Conservation (phyloP, 208 protist genomes). For the Balamuthia mandrillaris region DNA sequence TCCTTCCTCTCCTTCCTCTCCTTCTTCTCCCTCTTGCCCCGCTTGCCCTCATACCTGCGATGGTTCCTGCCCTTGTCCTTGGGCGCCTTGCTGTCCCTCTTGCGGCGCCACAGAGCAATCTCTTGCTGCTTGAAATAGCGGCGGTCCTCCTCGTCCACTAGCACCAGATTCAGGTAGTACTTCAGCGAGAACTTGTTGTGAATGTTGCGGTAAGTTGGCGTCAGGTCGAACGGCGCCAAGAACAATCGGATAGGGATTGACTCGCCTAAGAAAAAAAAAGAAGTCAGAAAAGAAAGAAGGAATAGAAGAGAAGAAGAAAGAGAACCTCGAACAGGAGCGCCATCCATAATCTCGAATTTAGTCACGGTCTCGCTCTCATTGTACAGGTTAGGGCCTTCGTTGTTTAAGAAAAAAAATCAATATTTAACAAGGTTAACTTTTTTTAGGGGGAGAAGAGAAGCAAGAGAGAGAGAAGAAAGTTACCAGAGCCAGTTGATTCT, state of each 20-base stretch:
- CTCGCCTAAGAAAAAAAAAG: conserved; percentile 65
- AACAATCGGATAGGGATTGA: conserved; percentile 84
- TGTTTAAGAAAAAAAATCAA: not conserved
- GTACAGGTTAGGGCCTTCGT: conserved; percentile 69
- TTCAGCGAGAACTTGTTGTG: conserved; percentile 81
- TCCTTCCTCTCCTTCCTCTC: not conserved
- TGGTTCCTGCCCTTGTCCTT: not conserved
- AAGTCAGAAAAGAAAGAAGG: not conserved
- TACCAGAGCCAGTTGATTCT: conserved; percentile 73
- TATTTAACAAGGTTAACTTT: not conserved
- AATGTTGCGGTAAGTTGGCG: conserved; percentile 82
- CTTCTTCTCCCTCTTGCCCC: not conserved
- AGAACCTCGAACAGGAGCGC: conserved; percentile 78
- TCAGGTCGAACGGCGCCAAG: conserved; percentile 79
- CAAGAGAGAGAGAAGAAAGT: not conserved
- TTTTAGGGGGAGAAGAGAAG: not conserved
- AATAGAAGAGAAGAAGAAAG: not conserved
- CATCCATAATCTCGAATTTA: conserved; percentile 91
- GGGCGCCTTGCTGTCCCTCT: conserved; percentile 20
- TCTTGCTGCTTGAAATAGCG: conserved; percentile 59
- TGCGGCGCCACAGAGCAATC: conserved; percentile 70
- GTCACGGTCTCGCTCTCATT: conserved; percentile 83
- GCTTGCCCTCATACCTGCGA: not conserved
- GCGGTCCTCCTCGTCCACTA: conserved; percentile 76
- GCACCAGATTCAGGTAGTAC: conserved; percentile 80